Conservation (phyloP, 805 yeast species). For the Candida methanosorbosa region DNA sequence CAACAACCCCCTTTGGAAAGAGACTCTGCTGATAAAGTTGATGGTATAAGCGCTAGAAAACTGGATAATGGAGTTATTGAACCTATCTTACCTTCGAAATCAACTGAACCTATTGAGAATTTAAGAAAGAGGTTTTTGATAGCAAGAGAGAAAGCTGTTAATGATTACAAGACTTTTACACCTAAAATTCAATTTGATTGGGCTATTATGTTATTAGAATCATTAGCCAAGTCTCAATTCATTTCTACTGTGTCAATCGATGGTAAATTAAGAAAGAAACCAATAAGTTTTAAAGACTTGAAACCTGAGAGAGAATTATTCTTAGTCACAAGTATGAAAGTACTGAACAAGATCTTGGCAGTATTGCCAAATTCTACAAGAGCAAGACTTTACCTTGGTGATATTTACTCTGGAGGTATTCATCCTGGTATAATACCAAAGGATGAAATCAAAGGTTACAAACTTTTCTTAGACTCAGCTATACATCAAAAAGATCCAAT, state of each 20-base stretch:
- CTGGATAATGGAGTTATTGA: conserved; percentile 18
- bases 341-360: conserved; percentile 45
- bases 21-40: too few relatives aligned
- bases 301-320: conserved; percentile 47
- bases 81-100: conserved; percentile 21
- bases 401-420: conserved; percentile 43
- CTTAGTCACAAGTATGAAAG: conserved; percentile 47
- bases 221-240: conserved; percentile 32
- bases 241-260: conserved; percentile 36
- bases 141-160: conserved; percentile 23
- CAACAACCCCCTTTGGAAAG: background rate
- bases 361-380: conserved; percentile 40
- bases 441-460: conserved; percentile 55
- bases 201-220: conserved; percentile 50
- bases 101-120: conserved; percentile 17
- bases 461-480: conserved; percentile 52
- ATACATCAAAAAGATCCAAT: conserved; percentile 40
- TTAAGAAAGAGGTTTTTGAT: conserved; percentile 19
- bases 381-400: conserved; percentile 53
- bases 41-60: background rate
- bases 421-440: conserved; percentile 40
- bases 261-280: conserved; percentile 32
- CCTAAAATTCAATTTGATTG: conserved; percentile 51
- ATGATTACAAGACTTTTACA: conserved; percentile 30
- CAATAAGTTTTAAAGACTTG: conserved; percentile 33